phyloP scores from a whole-genome alignment of 192 early-diverging fungal genomes.

The Gryganskiella cystojenkinii region DNA sequence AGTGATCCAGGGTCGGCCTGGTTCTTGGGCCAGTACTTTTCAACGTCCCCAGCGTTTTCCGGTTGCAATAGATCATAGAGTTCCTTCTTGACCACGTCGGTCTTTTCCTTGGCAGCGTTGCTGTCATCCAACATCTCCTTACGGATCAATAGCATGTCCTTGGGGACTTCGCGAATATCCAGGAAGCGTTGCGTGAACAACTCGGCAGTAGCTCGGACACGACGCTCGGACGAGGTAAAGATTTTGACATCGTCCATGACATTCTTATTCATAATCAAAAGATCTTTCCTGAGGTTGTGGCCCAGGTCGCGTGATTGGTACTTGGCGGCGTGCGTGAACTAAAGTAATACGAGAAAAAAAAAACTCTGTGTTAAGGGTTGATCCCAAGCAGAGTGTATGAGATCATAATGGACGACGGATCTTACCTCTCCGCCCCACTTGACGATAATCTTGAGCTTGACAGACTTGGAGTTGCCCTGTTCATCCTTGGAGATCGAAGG shows the following conservation, averaged over 20 bases:
- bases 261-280: slow-evolving; percentile 87
- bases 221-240: slow-evolving; percentile 86
- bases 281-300: slow-evolving; percentile 91
- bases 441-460: slow-evolving; percentile 90
- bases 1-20: slow-evolving; percentile 55
- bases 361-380: not conserved
- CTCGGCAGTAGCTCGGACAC: slow-evolving; percentile 89
- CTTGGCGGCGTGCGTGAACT: slow-evolving; percentile 93
- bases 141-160: slow-evolving; percentile 74
- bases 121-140: slow-evolving; percentile 96
- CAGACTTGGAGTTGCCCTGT: slow-evolving; percentile 53
- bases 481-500: slow-evolving; percentile 73
- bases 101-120: slow-evolving; percentile 94
- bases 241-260: slow-evolving; percentile 90
- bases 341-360: slow-evolving; percentile 15
- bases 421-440: slow-evolving; percentile 94
- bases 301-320: slow-evolving; percentile 93
- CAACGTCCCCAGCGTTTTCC: slow-evolving; percentile 37
- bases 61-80: slow-evolving; percentile 62
- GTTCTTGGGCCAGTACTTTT: slow-evolving; percentile 53
- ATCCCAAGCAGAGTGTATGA: no score
- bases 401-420: not conserved
- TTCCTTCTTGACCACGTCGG: slow-evolving; percentile 85
- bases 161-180: slow-evolving; percentile 64
- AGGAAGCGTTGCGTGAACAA: slow-evolving; percentile 76